A percentile compares a stretch with the other conserved stretches of the same genome.
Evolutionary conservation across 148 eudicot species (phyloP).

Genomic region (Chenopodium berlandieri): DNA sequence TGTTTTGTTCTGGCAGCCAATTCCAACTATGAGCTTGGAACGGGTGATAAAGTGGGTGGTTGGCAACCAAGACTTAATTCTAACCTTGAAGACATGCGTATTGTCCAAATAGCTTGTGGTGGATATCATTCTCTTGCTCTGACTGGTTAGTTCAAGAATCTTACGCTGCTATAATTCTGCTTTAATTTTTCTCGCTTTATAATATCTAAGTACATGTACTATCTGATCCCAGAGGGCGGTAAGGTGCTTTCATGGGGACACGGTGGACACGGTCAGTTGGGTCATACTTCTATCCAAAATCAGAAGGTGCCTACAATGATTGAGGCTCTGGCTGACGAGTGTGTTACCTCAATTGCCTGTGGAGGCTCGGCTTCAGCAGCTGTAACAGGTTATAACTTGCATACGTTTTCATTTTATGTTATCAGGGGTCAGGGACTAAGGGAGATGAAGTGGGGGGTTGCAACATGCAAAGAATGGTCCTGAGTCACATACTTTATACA

Average conservation of each 20-base stretch:
- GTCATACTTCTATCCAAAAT: slow-evolving; percentile 70
- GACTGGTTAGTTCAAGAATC: slow-evolving; percentile 51
- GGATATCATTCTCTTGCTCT: slow-evolving; percentile 95
- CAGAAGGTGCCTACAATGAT: slow-evolving; percentile 61
- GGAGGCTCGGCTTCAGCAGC: slow-evolving; percentile 96
- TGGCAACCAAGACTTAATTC: slow-evolving; percentile 79
- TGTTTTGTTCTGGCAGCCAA: slow-evolving; percentile 53
- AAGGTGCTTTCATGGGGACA: slow-evolving; percentile 95
- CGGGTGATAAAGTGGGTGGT: slow-evolving; percentile 83
- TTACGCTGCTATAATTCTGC: neutral
- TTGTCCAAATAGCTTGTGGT: slow-evolving; percentile 84
- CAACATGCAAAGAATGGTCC: neutral
- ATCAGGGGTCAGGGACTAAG: neutral
- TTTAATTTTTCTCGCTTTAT: neutral
- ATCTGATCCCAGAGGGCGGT: slow-evolving; percentile 53
- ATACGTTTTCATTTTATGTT: neutral
- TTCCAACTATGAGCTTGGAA: slow-evolving; percentile 94
- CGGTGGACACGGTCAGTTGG: slow-evolving; percentile 98
- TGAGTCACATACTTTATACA: neutral
- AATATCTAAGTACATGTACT: neutral
- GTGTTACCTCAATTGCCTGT: slow-evolving; percentile 65
- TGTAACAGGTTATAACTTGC: slow-evolving; percentile 57
- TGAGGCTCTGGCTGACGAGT: slow-evolving; percentile 72
- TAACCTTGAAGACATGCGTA: slow-evolving; percentile 53
- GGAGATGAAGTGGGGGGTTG: neutral